A percentile compares a stretch with the other conserved stretches of the same genome.
Conservation (phyloP, 352 stramenopile species). For the Phytopythium litorale region DNA sequence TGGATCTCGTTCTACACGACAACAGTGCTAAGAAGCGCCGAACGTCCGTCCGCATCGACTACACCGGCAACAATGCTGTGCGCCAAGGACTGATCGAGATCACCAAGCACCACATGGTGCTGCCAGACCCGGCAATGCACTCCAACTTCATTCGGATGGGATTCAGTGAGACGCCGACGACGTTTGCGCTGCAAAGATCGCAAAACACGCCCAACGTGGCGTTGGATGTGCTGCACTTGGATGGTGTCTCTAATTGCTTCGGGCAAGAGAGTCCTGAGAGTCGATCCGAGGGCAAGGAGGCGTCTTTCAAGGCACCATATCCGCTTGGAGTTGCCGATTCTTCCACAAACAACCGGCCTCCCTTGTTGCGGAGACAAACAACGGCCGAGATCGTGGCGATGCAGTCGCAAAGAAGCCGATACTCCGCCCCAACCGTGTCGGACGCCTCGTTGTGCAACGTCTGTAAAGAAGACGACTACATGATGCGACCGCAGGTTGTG, state of each 20-base stretch:
- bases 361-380: constrained; percentile 36
- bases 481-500: constrained; percentile 76
- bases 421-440: constrained; percentile 30
- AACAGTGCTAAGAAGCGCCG: constrained; percentile 30
- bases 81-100: constrained; percentile 75
- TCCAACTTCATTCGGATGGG: constrained; percentile 82
- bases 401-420: constrained; percentile 56
- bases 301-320: constrained; percentile 12
- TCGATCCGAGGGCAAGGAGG: constrained; percentile 15
- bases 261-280: constrained; percentile 20
- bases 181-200: constrained; percentile 73
- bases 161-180: constrained; percentile 66
- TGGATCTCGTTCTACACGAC: constrained; percentile 76
- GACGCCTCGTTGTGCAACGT: constrained; percentile 37
- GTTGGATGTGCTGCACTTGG: constrained; percentile 70
- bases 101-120: constrained; percentile 70
- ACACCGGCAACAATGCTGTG: constrained; percentile 61
- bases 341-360: constrained; percentile 8
- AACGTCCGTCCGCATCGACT: constrained; percentile 51
- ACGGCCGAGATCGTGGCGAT: constrained; percentile 73
- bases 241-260: constrained; percentile 51
- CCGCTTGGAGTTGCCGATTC: neutral
- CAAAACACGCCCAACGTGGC: constrained; percentile 75
- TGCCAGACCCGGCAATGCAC: constrained; percentile 75
- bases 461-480: constrained; percentile 82